Percentiles rank a stretch among this genome's conserved stretches.
These are phyloP conservation scores for Paulownia fortunei DNA, from an alignment of 257 asterid genomes.

Conservation along the genomic window DNA sequence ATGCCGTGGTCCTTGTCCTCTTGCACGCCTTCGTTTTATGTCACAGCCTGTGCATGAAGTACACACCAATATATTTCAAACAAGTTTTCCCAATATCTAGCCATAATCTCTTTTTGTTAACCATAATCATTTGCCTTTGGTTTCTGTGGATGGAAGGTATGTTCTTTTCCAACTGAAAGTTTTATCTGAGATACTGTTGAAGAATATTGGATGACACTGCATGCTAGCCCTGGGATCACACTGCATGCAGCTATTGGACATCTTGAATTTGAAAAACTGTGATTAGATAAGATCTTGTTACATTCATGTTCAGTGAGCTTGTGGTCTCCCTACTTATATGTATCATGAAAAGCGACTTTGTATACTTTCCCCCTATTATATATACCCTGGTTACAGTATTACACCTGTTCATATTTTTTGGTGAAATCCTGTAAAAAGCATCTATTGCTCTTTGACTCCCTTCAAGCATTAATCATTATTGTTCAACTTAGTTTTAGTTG, in stretches of 20 bases:
- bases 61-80: neutral
- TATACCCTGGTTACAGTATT: neutral
- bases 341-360: neutral
- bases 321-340: neutral
- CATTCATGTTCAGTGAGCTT: conserved; percentile 11
- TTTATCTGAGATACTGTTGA: neutral
- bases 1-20: neutral
- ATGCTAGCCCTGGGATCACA: neutral
- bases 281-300: neutral
- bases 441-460: neutral
- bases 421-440: neutral
- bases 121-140: neutral
- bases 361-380: neutral
- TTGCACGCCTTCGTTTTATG: neutral
- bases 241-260: no score
- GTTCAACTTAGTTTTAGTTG: neutral
- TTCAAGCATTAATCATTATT: neutral
- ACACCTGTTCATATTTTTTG: conserved; percentile 2
- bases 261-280: neutral
- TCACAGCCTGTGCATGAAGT: no score
- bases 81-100: neutral
- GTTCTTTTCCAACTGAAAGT: neutral
- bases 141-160: neutral
- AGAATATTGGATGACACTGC: neutral
- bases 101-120: neutral